Conservation (phyloP, 75 land plant species). For the Selaginella tamariscina region DNA sequence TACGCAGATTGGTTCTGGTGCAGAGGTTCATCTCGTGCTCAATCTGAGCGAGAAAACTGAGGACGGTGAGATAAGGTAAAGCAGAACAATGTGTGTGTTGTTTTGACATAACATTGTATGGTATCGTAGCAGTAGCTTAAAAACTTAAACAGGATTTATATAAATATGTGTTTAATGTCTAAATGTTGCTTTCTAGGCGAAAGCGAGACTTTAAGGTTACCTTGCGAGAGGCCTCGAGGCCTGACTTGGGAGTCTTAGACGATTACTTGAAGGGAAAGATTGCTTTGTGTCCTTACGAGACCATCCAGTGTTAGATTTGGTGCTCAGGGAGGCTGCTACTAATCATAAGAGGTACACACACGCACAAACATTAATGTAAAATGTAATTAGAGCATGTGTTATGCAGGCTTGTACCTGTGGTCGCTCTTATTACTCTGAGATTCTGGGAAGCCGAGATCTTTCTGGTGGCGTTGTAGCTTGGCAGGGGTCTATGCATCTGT, state of each 20-base stretch:
- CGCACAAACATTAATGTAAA: not conserved
- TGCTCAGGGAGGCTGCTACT: constrained; percentile 19
- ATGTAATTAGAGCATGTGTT: not conserved
- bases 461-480: constrained; percentile 24
- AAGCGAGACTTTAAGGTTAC: constrained; percentile 7
- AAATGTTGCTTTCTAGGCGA: constrained; percentile 13
- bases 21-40: too few relatives aligned
- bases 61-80: constrained; percentile 2
- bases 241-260: constrained; percentile 6
- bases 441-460: constrained; percentile 12
- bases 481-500: constrained; percentile 21
- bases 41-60: constrained; percentile 7
- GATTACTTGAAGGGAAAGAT: constrained; percentile 15
- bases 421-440: constrained; percentile 15
- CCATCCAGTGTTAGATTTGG: constrained; percentile 22
- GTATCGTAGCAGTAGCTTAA: not conserved
- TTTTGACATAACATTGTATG: not conserved
- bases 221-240: constrained; percentile 12
- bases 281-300: constrained; percentile 14
- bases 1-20: not conserved
- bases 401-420: constrained; percentile 17
- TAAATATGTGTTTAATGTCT: not conserved
- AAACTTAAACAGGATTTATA: not conserved
- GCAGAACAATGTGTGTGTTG: not conserved
- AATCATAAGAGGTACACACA: not conserved